Evolutionary conservation across 352 stramenopile genomes (phyloP).

Genomic region (Pythium rishiriense): DNA sequence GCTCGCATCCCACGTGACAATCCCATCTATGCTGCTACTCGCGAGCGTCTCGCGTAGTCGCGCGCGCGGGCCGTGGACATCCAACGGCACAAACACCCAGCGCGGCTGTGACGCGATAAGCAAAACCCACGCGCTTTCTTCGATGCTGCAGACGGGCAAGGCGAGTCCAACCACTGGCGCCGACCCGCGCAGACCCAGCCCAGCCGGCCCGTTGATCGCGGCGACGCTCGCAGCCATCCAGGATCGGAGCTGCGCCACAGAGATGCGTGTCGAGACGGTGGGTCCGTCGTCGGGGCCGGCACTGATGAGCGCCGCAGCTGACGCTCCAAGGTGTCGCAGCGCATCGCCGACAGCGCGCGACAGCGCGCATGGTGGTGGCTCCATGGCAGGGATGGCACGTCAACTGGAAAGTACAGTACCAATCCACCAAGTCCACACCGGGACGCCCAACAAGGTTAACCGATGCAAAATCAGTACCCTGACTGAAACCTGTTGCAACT

Average conservation of each 20-base stretch:
- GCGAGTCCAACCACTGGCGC: conserved; percentile 38
- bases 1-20: conserved; percentile 35
- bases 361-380: too few relatives aligned
- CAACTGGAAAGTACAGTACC: too few relatives aligned
- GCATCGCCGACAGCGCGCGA: too few relatives aligned
- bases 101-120: conserved; percentile 28
- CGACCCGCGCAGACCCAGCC: neutral
- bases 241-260: neutral
- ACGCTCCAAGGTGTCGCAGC: too few relatives aligned
- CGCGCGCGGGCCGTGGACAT: conserved; percentile 32
- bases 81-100: conserved; percentile 52
- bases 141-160: conserved; percentile 40
- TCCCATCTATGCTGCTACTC: conserved; percentile 21
- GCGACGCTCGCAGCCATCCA: conserved; percentile 1
- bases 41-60: conserved; percentile 35
- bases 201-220: neutral
- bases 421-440: too few relatives aligned
- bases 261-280: too few relatives aligned
- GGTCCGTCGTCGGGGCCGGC: too few relatives aligned
- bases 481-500: too few relatives aligned
- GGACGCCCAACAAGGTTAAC: too few relatives aligned
- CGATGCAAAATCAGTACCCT: too few relatives aligned
- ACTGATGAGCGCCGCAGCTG: too few relatives aligned
- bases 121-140: conserved; percentile 51
- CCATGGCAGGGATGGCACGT: too few relatives aligned